Evolutionary conservation across 805 yeast species (phyloP), one percentile per base, ranked within the genome.

Genomic region (Starmerella powellii): DNA sequence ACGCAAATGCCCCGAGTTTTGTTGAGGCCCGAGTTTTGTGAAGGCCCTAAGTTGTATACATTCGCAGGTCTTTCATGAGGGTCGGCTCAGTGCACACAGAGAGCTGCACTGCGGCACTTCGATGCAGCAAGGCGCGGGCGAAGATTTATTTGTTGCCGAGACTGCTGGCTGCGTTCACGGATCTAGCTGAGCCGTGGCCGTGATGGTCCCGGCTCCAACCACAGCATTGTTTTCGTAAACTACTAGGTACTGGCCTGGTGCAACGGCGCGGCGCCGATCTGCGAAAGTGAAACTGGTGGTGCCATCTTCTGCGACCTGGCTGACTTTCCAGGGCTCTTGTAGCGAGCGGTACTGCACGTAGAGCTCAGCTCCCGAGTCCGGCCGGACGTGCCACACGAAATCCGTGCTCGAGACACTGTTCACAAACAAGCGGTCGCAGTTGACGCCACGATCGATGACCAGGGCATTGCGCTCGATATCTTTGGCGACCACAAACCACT

Each of bases 401-500:
- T 69, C 63, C 3, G 53, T 49, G 2, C 74, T 71, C 4, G 46
- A 52, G 2, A 82, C 59, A 1, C 50, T 38, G 24, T 68, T 58
- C 31, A 69, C 65, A 57, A 58, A 79, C 41, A 87, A 65, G 10
- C 68, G 67, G 2, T 72, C 68, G 51, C 76, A 72, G 48, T 80
- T 68, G 6, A 70, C 61, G 5, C 94, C 94, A 23, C 67, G 71
- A 1, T 84, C 94, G 34, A 91, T 85, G 1, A 81, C 76, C 20
- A 91, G 60, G 56, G 84, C 84, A 56, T 88, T 88, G 5, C 70
- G 66, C 2, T 64, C 72, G 10, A 62, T 57, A 26, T 73, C 61
- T 56, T 91, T 91, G 18, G 72, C 86, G 50, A 81, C 72, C 1
- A 87, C 84, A 58, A 76, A 84, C 98, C 98, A 91, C 1, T 73